Evolutionary conservation across 305 asterid species (phyloP).

Genomic region (Plantago rigida): DNA sequence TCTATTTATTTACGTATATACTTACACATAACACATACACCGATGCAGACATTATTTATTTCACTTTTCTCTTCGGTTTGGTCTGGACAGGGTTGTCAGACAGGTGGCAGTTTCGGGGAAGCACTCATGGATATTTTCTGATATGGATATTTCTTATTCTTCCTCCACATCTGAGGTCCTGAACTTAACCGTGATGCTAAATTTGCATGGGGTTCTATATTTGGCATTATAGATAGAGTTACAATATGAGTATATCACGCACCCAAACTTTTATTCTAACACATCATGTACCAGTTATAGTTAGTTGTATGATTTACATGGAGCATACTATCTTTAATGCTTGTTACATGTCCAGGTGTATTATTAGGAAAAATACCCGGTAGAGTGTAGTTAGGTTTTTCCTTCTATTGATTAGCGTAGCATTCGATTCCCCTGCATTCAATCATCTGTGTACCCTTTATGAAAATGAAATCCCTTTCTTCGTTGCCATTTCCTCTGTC

Average conservation of each 20-base stretch:
- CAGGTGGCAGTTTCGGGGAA: constrained; percentile 84
- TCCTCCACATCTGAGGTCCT: constrained; percentile 54
- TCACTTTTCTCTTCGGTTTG: constrained; percentile 14
- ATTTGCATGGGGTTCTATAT: constrained; percentile 4
- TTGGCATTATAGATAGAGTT: constrained; percentile 14
- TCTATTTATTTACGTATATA: too few species aligned
- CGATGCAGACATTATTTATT: neutral
- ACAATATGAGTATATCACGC: constrained; percentile 1
- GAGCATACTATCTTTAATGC: neutral
- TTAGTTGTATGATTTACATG: constrained; percentile 1
- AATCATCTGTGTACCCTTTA: too few species aligned
- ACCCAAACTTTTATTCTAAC: constrained; percentile 2
- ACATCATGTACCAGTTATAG: constrained; percentile 20
- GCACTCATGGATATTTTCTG: constrained; percentile 74
- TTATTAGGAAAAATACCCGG: too few species aligned
- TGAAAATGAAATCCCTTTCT: too few species aligned
- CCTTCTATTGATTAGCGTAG: too few species aligned
- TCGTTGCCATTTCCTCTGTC: too few species aligned
- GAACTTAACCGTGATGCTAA: constrained; percentile 10
- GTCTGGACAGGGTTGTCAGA: constrained; percentile 64
- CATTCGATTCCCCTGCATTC: too few species aligned
- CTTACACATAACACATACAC: too few species aligned
- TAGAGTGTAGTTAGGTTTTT: too few species aligned
- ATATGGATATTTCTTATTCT: constrained; percentile 40
- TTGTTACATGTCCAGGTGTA: too few species aligned